phyloP scores from a whole-genome alignment of 192 early-diverging fungal species.

The Spizellomyces sp. region DNA sequence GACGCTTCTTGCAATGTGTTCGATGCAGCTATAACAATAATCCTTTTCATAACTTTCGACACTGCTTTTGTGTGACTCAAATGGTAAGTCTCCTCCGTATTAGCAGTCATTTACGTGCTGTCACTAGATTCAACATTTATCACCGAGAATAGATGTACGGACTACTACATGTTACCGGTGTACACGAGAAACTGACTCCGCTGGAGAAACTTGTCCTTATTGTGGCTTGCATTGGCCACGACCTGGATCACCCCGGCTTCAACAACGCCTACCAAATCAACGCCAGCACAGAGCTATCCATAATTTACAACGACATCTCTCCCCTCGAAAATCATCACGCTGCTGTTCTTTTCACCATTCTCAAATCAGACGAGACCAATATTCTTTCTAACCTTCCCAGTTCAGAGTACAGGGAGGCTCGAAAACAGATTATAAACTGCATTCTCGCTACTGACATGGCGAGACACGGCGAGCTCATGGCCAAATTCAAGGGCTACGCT shows the following conservation, averaged over 20 bases:
- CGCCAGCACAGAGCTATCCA: slow-evolving; percentile 48
- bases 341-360: slow-evolving; percentile 52
- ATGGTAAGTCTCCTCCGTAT: slow-evolving; percentile 29
- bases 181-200: slow-evolving; percentile 39
- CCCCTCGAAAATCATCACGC: slow-evolving; percentile 57
- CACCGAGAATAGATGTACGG: slow-evolving; percentile 37
- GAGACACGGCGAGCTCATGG: slow-evolving; percentile 53
- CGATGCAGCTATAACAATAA: slow-evolving; percentile 47
- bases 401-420: slow-evolving; percentile 43
- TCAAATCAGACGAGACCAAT: slow-evolving; percentile 40
- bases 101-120: background rate
- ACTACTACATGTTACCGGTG: slow-evolving; percentile 40
- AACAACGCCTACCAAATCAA: slow-evolving; percentile 60
- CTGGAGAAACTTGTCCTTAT: slow-evolving; percentile 48
- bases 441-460: slow-evolving; percentile 62
- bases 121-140: background rate
- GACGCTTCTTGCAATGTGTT: slow-evolving; percentile 41
- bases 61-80: slow-evolving; percentile 59
- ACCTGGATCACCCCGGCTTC: slow-evolving; percentile 52
- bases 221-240: slow-evolving; percentile 39
- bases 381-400: slow-evolving; percentile 37
- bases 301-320: slow-evolving; percentile 59
- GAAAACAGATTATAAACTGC: slow-evolving; percentile 53
- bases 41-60: slow-evolving; percentile 58
- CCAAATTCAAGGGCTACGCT: slow-evolving; percentile 42